Evolutionary conservation across 179 eudicot species (phyloP).

Genomic region (Beta macrorhiza): DNA sequence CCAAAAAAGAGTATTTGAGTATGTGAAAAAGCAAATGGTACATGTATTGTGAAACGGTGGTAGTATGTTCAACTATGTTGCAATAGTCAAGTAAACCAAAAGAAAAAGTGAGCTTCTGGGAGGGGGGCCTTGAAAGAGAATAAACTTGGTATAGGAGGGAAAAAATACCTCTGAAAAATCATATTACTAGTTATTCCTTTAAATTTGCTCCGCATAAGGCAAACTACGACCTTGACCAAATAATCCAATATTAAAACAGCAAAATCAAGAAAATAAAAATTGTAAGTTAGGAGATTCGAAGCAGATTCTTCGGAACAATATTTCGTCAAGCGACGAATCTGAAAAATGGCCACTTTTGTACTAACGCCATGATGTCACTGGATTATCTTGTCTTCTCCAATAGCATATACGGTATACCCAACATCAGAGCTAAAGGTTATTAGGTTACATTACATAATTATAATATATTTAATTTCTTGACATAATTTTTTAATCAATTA

Average conservation of each 20-base stretch:
- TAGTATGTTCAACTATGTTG: background rate
- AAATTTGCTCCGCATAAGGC: background rate
- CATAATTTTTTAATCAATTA: no score
- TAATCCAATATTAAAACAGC: background rate
- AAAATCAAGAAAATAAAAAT: background rate
- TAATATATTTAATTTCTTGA: background rate
- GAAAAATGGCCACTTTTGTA: background rate
- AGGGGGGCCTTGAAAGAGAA: background rate
- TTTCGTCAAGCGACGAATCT: background rate
- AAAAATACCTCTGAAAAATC: no score
- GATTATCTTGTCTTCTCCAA: slow-evolving; percentile 9
- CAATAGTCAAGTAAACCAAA: background rate
- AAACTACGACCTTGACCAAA: slow-evolving; percentile 15
- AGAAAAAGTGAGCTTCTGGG: background rate
- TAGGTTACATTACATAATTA: background rate
- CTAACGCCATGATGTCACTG: slow-evolving; percentile 3
- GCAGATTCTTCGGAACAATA: slow-evolving; percentile 16
- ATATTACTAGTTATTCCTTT: no score
- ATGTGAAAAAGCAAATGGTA: no score
- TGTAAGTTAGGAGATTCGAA: slow-evolving; percentile 7
- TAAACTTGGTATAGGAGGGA: background rate
- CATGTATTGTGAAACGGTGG: no score
- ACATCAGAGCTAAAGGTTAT: background rate
- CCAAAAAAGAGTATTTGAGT: no score
- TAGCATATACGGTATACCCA: slow-evolving; percentile 26